A percentile compares a stretch with the other conserved stretches of the same genome.
Conservation (phyloP, 2,329 filamentous ascomycete genomes). For the Colletotrichum filicis region DNA sequence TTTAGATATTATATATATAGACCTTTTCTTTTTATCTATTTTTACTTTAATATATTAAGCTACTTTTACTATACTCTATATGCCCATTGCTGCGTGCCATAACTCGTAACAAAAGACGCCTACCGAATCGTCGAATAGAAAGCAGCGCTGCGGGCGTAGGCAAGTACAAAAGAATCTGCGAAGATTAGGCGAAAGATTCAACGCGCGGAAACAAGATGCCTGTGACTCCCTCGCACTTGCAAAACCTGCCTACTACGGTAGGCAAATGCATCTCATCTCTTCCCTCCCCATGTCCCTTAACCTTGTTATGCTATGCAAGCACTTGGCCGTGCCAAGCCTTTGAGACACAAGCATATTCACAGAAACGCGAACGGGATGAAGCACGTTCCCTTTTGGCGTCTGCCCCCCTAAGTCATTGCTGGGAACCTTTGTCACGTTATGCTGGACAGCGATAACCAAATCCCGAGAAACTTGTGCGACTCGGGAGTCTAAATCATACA, state of each 20-base stretch:
- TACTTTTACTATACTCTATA: no score
- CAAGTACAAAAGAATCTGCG: background rate
- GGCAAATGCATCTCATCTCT: background rate
- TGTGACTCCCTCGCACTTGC: background rate
- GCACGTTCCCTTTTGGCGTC: background rate
- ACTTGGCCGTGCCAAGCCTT: background rate
- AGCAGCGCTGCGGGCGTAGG: background rate
- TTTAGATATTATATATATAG: no score
- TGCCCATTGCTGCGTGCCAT: no score
- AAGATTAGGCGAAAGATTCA: background rate
- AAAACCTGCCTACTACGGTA: background rate
- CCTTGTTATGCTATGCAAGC: background rate
- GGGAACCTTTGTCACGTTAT: background rate
- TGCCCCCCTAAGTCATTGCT: background rate
- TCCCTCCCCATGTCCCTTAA: background rate
- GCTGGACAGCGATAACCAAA: background rate
- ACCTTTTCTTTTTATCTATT: no score
- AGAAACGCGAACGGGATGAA: background rate
- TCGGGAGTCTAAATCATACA: constrained; percentile 12
- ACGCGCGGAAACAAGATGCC: no score
- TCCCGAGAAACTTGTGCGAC: background rate
- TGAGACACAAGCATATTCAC: background rate
- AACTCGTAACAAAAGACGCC: no score
- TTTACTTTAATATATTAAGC: no score
- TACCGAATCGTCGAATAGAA: background rate